Percentiles rank a stretch among this genome's conserved stretches.
phyloP scores from a whole-genome alignment of 441 rosid species.

The Theobroma grandiflorum region DNA sequence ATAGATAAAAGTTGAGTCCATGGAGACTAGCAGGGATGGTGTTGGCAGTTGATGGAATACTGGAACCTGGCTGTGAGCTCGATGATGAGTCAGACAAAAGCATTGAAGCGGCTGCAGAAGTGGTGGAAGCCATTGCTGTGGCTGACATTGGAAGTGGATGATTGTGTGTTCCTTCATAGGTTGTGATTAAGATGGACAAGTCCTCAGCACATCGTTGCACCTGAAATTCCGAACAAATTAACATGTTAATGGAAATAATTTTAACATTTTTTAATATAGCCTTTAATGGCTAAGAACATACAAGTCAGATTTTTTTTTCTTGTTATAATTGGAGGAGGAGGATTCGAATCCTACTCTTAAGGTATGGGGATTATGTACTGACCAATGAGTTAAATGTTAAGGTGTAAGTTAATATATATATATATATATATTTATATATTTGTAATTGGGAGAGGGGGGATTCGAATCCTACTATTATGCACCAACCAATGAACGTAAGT shows the following conservation, averaged over 20 bases:
- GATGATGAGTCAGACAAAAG: conserved; percentile 64
- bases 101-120: conserved; percentile 92
- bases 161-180: conserved; percentile 95
- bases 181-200: conserved; percentile 79
- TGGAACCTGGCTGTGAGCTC: conserved; percentile 27
- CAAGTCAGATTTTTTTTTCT: no score
- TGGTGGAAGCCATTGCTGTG: conserved; percentile 92
- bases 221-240: conserved; percentile 38
- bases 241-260: not conserved
- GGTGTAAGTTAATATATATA: no score
- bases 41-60: conserved; percentile 27
- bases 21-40: conserved; percentile 51
- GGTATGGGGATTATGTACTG: no score
- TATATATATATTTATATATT: no score
- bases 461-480: no score
- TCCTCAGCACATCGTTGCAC: conserved; percentile 92
- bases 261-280: not conserved
- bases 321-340: no score
- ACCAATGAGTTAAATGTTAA: no score
- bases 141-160: conserved; percentile 90
- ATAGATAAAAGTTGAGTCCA: conserved; percentile 60
- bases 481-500: no score
- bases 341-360: no score
- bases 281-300: not conserved
- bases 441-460: no score